Evolutionary conservation across 2,329 filamentous ascomycete genomes (phyloP).

Genomic region (Sporothrix pseudoabietina): DNA sequence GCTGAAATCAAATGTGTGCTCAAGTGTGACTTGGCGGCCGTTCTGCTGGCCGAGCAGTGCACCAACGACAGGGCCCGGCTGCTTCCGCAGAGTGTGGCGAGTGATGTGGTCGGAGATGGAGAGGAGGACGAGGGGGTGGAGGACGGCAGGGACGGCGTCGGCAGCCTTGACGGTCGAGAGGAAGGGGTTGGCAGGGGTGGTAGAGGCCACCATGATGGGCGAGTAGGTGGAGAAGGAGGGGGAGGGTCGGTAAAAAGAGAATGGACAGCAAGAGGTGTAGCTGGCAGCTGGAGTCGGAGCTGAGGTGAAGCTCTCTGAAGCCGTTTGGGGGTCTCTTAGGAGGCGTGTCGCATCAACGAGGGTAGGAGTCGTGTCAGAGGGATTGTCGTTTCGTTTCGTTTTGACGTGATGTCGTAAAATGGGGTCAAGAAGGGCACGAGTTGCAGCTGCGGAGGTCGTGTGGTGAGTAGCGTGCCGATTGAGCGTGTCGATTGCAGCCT

Average conservation of each 20-base stretch:
- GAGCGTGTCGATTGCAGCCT: slow-evolving; percentile 4
- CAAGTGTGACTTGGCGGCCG: slow-evolving; percentile 85
- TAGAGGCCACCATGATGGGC: slow-evolving; percentile 1
- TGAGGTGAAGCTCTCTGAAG: slow-evolving; percentile 9
- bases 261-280: background rate
- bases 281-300: background rate
- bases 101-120: slow-evolving; percentile 97
- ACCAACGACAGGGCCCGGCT: slow-evolving; percentile 76
- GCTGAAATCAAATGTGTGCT: slow-evolving; percentile 88
- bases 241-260: background rate
- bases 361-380: background rate
- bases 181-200: slow-evolving; percentile 53
- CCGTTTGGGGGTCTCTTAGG: background rate
- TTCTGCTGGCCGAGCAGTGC: slow-evolving; percentile 90
- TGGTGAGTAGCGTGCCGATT: background rate
- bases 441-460: background rate
- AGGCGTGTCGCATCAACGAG: background rate
- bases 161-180: slow-evolving; percentile 67
- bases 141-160: slow-evolving; percentile 76
- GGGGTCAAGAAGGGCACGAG: background rate
- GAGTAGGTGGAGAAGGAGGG: background rate
- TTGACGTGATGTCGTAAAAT: background rate
- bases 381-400: background rate
- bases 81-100: slow-evolving; percentile 76
- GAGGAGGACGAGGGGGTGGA: slow-evolving; percentile 93